These are phyloP conservation scores for Giardia muris DNA, from an alignment of 208 protist species.

Conservation along the genomic window DNA sequence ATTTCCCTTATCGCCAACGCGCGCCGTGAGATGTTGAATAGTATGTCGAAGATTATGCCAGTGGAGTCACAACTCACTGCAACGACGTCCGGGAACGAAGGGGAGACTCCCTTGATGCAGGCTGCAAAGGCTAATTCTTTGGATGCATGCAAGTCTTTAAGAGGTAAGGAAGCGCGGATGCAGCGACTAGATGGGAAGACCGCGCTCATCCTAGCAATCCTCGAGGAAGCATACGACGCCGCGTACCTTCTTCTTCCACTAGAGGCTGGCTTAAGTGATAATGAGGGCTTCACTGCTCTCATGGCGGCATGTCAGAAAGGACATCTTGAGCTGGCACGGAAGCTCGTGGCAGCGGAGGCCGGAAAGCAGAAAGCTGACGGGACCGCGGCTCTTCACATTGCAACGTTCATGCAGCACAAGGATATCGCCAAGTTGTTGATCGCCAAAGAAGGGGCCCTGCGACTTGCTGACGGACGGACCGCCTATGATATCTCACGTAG, in stretches of 20 bases:
- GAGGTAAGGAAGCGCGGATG: neutral
- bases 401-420: neutral
- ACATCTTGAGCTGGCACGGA: neutral
- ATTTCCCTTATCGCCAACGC: too few relatives aligned
- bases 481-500: neutral
- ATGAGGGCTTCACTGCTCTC: neutral
- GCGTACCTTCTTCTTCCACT: neutral
- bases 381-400: neutral
- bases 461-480: neutral
- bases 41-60: too few relatives aligned
- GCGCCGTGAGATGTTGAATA: too few relatives aligned
- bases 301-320: neutral
- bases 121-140: neutral
- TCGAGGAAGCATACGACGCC: neutral
- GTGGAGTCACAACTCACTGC: too few relatives aligned
- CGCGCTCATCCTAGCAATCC: neutral
- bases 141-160: neutral
- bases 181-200: neutral
- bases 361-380: neutral
- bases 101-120: neutral
- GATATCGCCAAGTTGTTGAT: neutral
- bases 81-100: too few relatives aligned
- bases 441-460: neutral
- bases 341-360: neutral
- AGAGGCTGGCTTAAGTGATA: neutral